These are phyloP conservation scores for Mortierella sp. DNA, from an alignment of 371 early-diverging fungal species.

Conservation along the genomic window DNA sequence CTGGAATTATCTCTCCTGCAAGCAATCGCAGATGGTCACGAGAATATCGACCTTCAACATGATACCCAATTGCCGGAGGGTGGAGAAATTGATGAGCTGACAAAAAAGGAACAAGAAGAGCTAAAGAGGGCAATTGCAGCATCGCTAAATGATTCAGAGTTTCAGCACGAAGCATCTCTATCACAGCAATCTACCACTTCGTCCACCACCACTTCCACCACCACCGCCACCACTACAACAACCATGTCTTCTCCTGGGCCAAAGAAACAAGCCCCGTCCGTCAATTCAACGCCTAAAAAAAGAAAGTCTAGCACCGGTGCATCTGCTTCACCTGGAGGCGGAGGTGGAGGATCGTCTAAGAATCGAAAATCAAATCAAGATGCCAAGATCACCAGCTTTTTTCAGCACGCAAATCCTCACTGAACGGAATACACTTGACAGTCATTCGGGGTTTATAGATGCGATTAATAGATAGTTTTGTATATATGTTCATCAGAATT, in stretches of 20 bases:
- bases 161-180: not conserved
- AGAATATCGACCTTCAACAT: not conserved
- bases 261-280: not conserved
- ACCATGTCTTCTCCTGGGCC: constrained; percentile 1
- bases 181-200: constrained; percentile 18
- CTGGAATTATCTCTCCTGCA: constrained; percentile 41
- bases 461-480: not conserved
- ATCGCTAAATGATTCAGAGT: constrained; percentile 16
- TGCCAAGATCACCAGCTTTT: constrained; percentile 47
- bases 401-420: constrained; percentile 18
- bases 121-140: constrained; percentile 44
- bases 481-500: not conserved
- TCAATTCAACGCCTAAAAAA: constrained; percentile 25
- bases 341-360: constrained; percentile 8
- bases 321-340: constrained; percentile 6
- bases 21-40: constrained; percentile 47
- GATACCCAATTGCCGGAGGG: not conserved
- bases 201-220: constrained; percentile 7
- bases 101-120: constrained; percentile 37
- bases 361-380: constrained; percentile 30
- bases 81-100: constrained; percentile 5
- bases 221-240: not conserved
- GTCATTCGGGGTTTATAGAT: too few relatives aligned
- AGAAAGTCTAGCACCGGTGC: constrained; percentile 6
- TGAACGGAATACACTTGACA: not conserved